Base-by-base conservation (phyloP, 441 rosid genomes). In the Metrosideros polymorpha region DNA sequence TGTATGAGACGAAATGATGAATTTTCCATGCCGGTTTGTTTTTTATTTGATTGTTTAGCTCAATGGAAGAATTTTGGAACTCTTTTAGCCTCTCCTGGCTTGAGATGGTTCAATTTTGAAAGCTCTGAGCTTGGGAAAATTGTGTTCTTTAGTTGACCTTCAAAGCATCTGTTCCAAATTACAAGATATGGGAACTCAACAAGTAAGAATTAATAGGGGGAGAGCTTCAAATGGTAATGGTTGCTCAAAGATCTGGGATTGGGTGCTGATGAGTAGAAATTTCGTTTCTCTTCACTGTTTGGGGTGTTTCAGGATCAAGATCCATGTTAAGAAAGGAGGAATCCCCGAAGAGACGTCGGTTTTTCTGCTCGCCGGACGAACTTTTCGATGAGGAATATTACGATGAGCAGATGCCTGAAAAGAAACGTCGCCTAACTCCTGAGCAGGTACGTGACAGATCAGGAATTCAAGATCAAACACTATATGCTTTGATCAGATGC, bases 391-490 rank as follows among this genome's bases (percentile, higher is more conserved):
- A 95, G 27, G 95, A 94, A 57, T 95, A 93, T 86, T 95, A 93
- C 86, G 99, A 97, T 42, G 99, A 97, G 9, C 98, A 94, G 89
- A 57, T 87, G 85, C 95, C 94, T 43, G 98, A 96, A 89, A 97
- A 96, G 91, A 97, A 97, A 87, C 98, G 99, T 82, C 97, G 99
- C 45, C 99, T 97, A 82, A 93, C 96, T 47, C 82, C 93, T 8
- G 94, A 95, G 84, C 98, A 97, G 98, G 99, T 95, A 13, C 55
- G 56, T 43, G 18, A 86, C 29, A 49, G 35, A 75, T 75, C 86
- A 27, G n/a, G 32, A 45, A 17, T 22, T 19, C 59, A 55, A 30
- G 50, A 82, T 50, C 87, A 49, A 85, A 89, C 86, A 84, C 85
- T 35, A 66, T 66, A 66, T 66, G 79, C 79, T 55, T 54, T 25